Evolutionary conservation across 1,284 basidiomycete genomes (phyloP).

Genomic region (Caloboletus inedulis): DNA sequence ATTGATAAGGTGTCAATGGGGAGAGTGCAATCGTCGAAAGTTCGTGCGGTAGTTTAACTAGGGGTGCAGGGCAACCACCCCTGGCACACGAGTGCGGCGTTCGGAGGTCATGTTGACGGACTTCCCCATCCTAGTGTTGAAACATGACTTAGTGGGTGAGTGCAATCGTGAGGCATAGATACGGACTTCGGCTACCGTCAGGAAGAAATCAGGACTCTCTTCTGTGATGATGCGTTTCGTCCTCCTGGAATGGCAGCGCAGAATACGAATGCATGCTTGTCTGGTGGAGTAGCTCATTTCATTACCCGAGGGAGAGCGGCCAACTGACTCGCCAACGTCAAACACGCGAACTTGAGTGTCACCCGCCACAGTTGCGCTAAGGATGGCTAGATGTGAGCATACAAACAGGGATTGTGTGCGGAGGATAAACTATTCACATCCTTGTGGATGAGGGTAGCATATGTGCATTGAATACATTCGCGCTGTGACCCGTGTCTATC

Average conservation of each 20-base stretch:
- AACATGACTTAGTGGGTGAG: slow-evolving; percentile 5
- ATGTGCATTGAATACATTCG: slow-evolving; percentile 86
- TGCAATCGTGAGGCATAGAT: background rate
- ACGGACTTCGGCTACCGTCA: slow-evolving; percentile 80
- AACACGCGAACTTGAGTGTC: slow-evolving; percentile 81
- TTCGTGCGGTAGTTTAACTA: slow-evolving; percentile 58
- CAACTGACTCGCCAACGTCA: slow-evolving; percentile 59
- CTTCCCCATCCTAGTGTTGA: slow-evolving; percentile 54
- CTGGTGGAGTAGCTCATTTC: slow-evolving; percentile 41
- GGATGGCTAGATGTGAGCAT: slow-evolving; percentile 15
- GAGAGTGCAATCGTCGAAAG: slow-evolving; percentile 67
- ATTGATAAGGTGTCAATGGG: slow-evolving; percentile 67
- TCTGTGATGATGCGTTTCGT: slow-evolving; percentile 84
- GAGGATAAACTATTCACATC: slow-evolving; percentile 44
- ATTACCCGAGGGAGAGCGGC: slow-evolving; percentile 34
- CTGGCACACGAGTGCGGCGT: slow-evolving; percentile 57
- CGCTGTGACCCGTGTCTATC: slow-evolving; percentile 76
- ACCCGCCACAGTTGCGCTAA: slow-evolving; percentile 73
- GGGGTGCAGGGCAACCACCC: slow-evolving; percentile 60
- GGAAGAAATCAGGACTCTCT: slow-evolving; percentile 78
- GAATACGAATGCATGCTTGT: slow-evolving; percentile 49
- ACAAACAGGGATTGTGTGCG: background rate
- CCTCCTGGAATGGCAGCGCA: slow-evolving; percentile 66
- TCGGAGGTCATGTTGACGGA: slow-evolving; percentile 86
- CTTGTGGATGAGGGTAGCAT: slow-evolving; percentile 74